Evolutionary conservation across 2,329 filamentous ascomycete species (phyloP).

Genomic region (Pleurostoma richardsiae): DNA sequence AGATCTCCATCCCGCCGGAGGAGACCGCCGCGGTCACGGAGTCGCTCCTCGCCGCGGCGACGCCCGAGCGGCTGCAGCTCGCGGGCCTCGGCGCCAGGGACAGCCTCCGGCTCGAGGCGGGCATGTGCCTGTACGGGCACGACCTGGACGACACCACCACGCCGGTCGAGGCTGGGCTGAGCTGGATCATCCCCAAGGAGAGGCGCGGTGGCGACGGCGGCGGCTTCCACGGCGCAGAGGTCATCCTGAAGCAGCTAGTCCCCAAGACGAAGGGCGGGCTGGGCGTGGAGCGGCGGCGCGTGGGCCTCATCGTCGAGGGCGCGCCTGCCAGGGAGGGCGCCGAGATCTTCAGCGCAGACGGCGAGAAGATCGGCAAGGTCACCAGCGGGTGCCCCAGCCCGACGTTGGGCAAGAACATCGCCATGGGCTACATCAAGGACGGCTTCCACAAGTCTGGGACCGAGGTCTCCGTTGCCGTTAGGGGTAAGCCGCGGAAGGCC

Average conservation of each 20-base stretch:
- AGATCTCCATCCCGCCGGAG: conserved; percentile 75
- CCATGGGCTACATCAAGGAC: conserved; percentile 87
- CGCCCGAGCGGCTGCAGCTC: conserved; percentile 60
- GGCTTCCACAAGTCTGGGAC: conserved; percentile 81
- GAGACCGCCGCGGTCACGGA: conserved; percentile 64
- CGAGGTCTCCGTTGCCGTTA: conserved; percentile 70
- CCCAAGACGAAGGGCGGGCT: conserved; percentile 66
- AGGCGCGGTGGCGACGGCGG: conserved; percentile 54
- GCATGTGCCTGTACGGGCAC: conserved; percentile 99
- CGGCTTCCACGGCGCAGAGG: conserved; percentile 80
- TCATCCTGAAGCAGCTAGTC: conserved; percentile 72
- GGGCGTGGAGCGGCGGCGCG: conserved; percentile 66
- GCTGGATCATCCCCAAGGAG: conserved; percentile 81
- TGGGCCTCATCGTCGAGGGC: conserved; percentile 79
- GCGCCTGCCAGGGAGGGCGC: conserved; percentile 88
- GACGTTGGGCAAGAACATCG: conserved; percentile 82
- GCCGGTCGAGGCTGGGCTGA: conserved; percentile 50
- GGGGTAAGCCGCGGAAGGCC: conserved; percentile 71
- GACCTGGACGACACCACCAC: conserved; percentile 78
- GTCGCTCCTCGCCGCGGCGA: conserved; percentile 61
- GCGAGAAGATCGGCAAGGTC: conserved; percentile 68
- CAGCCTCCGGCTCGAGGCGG: conserved; percentile 87
- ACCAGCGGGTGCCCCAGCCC: conserved; percentile 91
- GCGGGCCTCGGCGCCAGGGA: conserved; percentile 89
- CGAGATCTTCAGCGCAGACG: conserved; percentile 62